Percentiles rank a stretch among this genome's conserved stretches.
These are phyloP conservation scores for Cystobasidium sp. DNA, from an alignment of 1,284 basidiomycete genomes.

Conservation along the genomic window DNA sequence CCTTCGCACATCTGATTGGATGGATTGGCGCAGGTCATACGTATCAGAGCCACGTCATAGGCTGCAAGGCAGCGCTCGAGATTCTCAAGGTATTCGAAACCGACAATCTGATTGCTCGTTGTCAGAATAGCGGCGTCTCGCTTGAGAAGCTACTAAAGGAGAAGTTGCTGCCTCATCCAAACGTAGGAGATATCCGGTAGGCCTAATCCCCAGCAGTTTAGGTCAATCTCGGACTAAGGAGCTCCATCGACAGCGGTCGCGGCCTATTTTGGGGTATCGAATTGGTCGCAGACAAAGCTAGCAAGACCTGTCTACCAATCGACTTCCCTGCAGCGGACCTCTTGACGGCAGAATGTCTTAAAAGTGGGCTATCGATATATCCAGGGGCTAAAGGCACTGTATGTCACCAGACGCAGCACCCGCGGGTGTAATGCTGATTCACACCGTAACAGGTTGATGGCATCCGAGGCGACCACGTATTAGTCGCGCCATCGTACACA, in stretches of 20 bases:
- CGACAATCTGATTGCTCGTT: constrained; percentile 66
- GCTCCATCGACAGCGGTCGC: constrained; percentile 66
- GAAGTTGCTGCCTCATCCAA: constrained; percentile 64
- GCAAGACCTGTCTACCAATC: constrained; percentile 51
- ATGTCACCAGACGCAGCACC: background rate
- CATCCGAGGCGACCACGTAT: constrained; percentile 54
- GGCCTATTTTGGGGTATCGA: constrained; percentile 82
- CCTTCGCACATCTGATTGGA: background rate
- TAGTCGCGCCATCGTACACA: constrained; percentile 55
- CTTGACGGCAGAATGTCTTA: constrained; percentile 50
- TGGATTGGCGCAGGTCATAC: constrained; percentile 72
- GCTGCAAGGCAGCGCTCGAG: constrained; percentile 75
- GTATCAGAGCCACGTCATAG: constrained; percentile 76
- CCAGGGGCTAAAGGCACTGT: constrained; percentile 51
- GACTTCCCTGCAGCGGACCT: constrained; percentile 47
- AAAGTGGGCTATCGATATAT: constrained; percentile 52
- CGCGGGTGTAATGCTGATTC: background rate
- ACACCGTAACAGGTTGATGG: constrained; percentile 49
- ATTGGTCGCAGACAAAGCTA: constrained; percentile 60
- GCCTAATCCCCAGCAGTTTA: background rate
- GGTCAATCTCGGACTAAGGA: background rate
- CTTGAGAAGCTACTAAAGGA: constrained; percentile 65
- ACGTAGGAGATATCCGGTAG: constrained; percentile 58
- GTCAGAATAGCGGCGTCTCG: constrained; percentile 67
- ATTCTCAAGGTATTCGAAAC: constrained; percentile 73